Evolutionary conservation across 192 early-diverging fungal genomes (phyloP), one percentile per base, ranked within the genome.

Genomic region (Coemansia sp.): DNA sequence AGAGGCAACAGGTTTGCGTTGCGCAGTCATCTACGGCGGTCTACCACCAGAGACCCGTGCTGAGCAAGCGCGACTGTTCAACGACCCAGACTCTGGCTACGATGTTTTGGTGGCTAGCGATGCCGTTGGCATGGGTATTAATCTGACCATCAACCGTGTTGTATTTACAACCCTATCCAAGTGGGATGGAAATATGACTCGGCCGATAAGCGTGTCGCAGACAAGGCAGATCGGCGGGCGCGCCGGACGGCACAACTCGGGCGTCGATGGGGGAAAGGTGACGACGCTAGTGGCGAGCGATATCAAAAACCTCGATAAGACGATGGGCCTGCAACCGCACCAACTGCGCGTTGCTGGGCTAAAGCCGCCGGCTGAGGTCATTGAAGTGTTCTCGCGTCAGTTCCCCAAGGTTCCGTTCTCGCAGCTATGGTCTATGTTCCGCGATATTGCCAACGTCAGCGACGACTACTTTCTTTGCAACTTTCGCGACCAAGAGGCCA

Each of bases 71-170:
- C 85, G 85, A 63, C 80, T 91, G 32, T 99, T 99, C 72, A 99
- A 99, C 73, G 92, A 94, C 63, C 90, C 90, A 1, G 62, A 84
- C 14, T 87, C 87, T 61, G 89, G 82, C 8, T 92, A 90, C 63
- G 88, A 94, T 63, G 90, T 97, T 6, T 77, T 99, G 21, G 92
- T 99, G 14, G 95, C 97, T 6, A 94, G 93, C 64, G 97, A 99
- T 83, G 97, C 97, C 1, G 88, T 99, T 53, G 97, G 97, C 26
- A 99, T 99, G 97, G 97, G 97, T 0, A 84, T 97, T 11, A 99
- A 99, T 75, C 68, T 99, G 89, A 93, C 94, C 52, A 97, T 99
- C 66, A 88, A 90, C 9, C 90, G 97, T 17, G 87, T 99, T 35
- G 86, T 97, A 19, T 97, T 99, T 74, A 89, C 89, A 46, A 73